Base-by-base conservation (phyloP, 2,329 filamentous ascomycete species). In the Neonectria hederae region DNA sequence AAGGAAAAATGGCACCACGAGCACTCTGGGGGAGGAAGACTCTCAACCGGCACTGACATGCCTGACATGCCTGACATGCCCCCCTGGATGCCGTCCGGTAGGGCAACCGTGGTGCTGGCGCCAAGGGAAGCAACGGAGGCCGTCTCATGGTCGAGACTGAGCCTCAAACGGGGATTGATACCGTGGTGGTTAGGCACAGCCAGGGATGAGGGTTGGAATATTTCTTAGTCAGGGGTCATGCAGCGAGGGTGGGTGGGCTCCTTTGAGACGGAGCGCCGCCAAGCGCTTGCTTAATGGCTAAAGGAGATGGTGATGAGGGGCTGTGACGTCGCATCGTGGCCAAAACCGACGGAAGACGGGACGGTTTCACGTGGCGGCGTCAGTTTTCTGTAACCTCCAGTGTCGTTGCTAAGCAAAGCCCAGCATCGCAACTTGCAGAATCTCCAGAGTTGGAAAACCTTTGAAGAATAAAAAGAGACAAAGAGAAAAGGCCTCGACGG, bases 91-190 rank as follows among this genome's bases (percentile, higher is more conserved):
- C 6, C 51, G 52, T 46, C 11, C 11, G 28, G 30, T 35, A 54
- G 51, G 57, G 40, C 57, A 53, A 60, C 49, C 30, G 57, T 32
- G 22, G 49, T 43, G 24, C 51, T 51, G 51, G 57, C 52, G 57
- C 57, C 57, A 48, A 54, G 57, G 45, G 54, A 62, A 17, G 48
- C 48, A 21, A 32, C 14, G n/a, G n/a, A 32, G 48, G 48, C 48
- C 48, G 48, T 56, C 58, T 45, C 52, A 55, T 60, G 62, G 65
- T 52, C 46, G 57, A 55, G 57, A 63, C 69, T 69, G 68, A 73
- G 69, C 62, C 71, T 73, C 71, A 72, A 69, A 72, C 71, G 64
- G 68, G 53, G 62, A 56, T 62, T 72, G 69, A 63, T 63, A 69
- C 68, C 56, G 54, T 64, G 62, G 66, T 66, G 65, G 71, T 70